Evolutionary conservation across 2,329 filamentous ascomycete species (phyloP), one percentile per base, ranked within the genome.

Genomic region (Grosmannia clavigera): DNA sequence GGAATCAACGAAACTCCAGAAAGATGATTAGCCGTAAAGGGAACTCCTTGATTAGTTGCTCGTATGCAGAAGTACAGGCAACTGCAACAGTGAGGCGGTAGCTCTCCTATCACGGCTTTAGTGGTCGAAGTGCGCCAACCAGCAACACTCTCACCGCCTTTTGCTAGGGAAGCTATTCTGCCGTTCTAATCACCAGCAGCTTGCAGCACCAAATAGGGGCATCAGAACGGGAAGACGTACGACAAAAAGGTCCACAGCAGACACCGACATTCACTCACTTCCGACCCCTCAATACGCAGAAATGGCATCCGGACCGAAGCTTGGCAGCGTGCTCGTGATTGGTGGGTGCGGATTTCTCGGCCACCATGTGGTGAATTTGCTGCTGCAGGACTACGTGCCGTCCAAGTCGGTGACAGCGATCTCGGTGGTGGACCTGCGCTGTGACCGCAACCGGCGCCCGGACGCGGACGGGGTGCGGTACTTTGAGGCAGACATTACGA

Each of bases 331-430:
- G 68, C 79, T 92, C 66, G 85, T 94, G 66, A 84, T 92, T 66
- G 89, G 89, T 68, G 89, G 89, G 70, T 92, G 89, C 70, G 89
- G 89, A 65, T 92, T 94, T 74, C 80, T 94, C 19, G 89, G 89
- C 70, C 86, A 88, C 74, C 87, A 92, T 74, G 86, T 92, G 66
- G 86, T 92, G 69, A 82, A 85, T 72, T 80, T 88, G 68, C 79
- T 90, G 61, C 77, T 88, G 67, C 80, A 81, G 68, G 80, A 82
- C 71, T 83, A 76, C 69, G 76, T 77, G 54, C 63, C 64, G 10
- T 40, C 57, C 9, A 61, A 62, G 43, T 40, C 46, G 57, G 77
- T 75, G 63, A 73, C 72, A 62, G 74, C 78, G 64, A 82, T 92
- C 50, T 81, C 84, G 55, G 87, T 89, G 22, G 74, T 92, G 66